Evolutionary conservation across 2,329 filamentous ascomycete species (phyloP), one percentile per base, ranked within the genome.

Genomic region (Phialocephala subalpina): DNA sequence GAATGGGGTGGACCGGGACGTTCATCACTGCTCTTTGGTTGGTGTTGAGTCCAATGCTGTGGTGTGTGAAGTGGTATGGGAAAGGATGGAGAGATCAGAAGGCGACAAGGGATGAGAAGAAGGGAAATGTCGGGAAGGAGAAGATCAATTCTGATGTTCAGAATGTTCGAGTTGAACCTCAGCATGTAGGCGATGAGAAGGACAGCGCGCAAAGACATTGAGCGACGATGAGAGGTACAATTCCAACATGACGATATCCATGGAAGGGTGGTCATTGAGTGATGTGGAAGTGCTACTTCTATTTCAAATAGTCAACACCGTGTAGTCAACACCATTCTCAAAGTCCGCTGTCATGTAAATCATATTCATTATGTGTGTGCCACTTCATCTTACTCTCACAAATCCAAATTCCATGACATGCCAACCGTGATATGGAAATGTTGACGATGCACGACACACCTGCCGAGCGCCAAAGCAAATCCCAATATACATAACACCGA

Each of bases 1-100:
- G 68, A 14, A 62, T 45, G 8, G 87, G 87, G 0, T 89, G 86
- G 86, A 82, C 81, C 8, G 88, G 82, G 64, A 87, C 85, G 0
- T 81, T 87, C 60, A 78, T 87, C 60, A 83, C 81, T 2, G 71
- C 86, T 40, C 71, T 87, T 8, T 81, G 83, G 63, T 71, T 81
- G 0, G 72, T 79, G 0, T 77, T 77, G 2, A 73, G 2, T 79
- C 86, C 84, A 2, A 36, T 80, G 1, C 73, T 88, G 56, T 81
- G 77, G 70, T 62, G 83, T 2, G 76, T 87, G 33, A 79, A 81
- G 47, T 82, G 75, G 18, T 76, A 77, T 45, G 84, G 82, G 0
- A 79, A 82, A 4, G 72, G 68, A 35, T 85, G 82, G 80, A 82
- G 86, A 47, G 80, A 80, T 18, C 57, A 64, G 40, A 67, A 47